Percentiles rank a stretch among this genome's conserved stretches.
phyloP scores from a whole-genome alignment of 2,329 filamentous ascomycete genomes.

The Monosporascus ibericus region DNA sequence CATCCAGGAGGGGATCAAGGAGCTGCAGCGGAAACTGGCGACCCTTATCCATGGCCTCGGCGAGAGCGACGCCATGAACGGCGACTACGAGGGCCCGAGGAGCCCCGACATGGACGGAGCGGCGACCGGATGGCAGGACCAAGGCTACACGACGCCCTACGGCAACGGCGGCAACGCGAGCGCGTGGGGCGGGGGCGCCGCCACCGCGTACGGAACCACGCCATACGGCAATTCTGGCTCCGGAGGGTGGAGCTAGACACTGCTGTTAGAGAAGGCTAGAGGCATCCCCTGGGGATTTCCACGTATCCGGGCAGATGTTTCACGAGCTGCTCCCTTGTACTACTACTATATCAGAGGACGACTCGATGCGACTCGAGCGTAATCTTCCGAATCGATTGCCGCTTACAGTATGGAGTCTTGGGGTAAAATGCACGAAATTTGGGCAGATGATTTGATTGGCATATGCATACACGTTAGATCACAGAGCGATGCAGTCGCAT shows the following conservation, averaged over 20 bases:
- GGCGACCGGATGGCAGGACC: slow-evolving; percentile 48
- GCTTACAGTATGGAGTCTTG: neutral
- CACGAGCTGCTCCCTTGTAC: neutral
- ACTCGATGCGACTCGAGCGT: neutral
- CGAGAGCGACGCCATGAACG: slow-evolving; percentile 49
- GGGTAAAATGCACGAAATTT: neutral
- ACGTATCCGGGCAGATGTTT: too few species aligned
- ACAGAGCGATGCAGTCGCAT: too few species aligned
- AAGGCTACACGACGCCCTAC: slow-evolving; percentile 66
- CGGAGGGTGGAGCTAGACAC: slow-evolving; percentile 38
- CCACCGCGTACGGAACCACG: slow-evolving; percentile 34
- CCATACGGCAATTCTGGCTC: slow-evolving; percentile 47
- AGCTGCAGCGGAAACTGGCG: slow-evolving; percentile 86
- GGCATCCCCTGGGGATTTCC: too few species aligned
- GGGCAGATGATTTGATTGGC: neutral
- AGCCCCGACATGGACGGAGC: slow-evolving; percentile 59
- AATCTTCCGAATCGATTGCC: neutral
- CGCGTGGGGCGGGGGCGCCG: slow-evolving; percentile 56
- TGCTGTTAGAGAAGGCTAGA: neutral
- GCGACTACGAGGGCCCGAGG: slow-evolving; percentile 57
- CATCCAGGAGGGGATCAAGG: slow-evolving; percentile 80
- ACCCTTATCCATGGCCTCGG: slow-evolving; percentile 61
- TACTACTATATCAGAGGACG: neutral
- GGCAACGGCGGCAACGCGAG: slow-evolving; percentile 51
- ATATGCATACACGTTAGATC: neutral